Evolutionary conservation across 2,329 filamentous ascomycete species (phyloP).

Genomic region (Alternaria sp.): DNA sequence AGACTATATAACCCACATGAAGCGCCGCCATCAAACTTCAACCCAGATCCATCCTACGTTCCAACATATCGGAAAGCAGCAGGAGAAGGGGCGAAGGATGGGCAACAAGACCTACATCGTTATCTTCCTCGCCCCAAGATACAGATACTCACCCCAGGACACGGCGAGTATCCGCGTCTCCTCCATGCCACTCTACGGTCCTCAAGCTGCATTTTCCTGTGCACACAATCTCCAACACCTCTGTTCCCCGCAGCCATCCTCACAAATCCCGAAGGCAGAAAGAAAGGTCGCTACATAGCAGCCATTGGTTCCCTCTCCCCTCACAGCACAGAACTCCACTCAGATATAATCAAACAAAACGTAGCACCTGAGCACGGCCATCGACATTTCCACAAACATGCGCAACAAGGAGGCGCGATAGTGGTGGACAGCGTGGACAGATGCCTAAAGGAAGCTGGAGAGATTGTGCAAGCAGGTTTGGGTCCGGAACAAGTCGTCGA

Average conservation of each 20-base stretch:
- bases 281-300: conserved; percentile 75
- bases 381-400: conserved; percentile 72
- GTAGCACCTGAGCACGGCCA: conserved; percentile 60
- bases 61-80: conserved; percentile 23
- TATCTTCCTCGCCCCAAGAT: conserved; percentile 64
- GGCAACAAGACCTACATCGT: conserved; percentile 12
- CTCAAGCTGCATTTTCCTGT: conserved; percentile 87
- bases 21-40: conserved; percentile 28
- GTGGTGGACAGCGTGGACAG: conserved; percentile 77
- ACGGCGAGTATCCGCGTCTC: conserved; percentile 73
- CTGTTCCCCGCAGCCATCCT: conserved; percentile 79
- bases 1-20: conserved; percentile 63
- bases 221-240: conserved; percentile 77
- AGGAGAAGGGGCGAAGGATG: background rate
- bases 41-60: conserved; percentile 16
- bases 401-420: conserved; percentile 66
- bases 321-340: conserved; percentile 84
- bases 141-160: conserved; percentile 72
- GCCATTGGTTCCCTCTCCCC: conserved; percentile 76
- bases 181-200: conserved; percentile 75
- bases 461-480: conserved; percentile 81
- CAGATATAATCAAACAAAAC: conserved; percentile 74
- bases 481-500: conserved; percentile 81
- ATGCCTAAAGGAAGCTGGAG: conserved; percentile 83
- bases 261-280: conserved; percentile 74